phyloP scores from a whole-genome alignment of 768 basidiomycete genomes.

The Asterophora parasitica region DNA sequence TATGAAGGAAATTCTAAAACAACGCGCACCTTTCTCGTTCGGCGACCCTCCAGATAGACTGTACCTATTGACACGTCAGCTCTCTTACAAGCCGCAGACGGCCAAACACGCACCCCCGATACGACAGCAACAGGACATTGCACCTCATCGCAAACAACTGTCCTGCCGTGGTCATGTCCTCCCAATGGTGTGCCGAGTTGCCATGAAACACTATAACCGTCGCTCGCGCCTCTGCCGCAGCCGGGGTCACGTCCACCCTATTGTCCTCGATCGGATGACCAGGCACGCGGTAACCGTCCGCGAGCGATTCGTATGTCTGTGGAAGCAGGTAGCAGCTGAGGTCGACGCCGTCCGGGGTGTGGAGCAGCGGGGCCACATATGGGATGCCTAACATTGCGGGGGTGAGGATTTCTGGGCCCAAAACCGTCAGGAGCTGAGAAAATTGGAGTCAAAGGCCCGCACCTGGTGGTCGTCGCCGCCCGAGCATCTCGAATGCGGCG shows the following conservation, averaged over 20 bases:
- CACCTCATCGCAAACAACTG: conserved; percentile 69
- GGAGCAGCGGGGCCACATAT: conserved; percentile 11
- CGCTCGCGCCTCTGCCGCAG: conserved; percentile 38
- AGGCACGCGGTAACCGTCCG: background rate
- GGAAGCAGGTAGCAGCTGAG: conserved; percentile 15
- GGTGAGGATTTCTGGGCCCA: background rate
- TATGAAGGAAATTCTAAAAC: too few relatives aligned
- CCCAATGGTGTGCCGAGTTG: conserved; percentile 69
- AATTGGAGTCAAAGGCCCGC: background rate
- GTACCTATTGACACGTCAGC: conserved; percentile 45
- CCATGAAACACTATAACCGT: conserved; percentile 90
- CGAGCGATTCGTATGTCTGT: conserved; percentile 9
- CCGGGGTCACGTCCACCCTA: conserved; percentile 14
- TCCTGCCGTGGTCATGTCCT: conserved; percentile 63
- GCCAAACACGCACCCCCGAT: conserved; percentile 66
- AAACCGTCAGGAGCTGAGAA: background rate
- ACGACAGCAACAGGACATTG: conserved; percentile 85
- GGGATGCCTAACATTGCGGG: conserved; percentile 8
- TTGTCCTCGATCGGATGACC: background rate
- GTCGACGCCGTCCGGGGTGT: conserved; percentile 14
- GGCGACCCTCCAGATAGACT: conserved; percentile 75
- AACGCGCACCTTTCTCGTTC: conserved; percentile 62
- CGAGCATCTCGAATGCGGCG: conserved; percentile 5
- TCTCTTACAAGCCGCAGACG: background rate
- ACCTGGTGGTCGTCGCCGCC: background rate